Evolutionary conservation across 2,329 filamentous ascomycete genomes (phyloP).

Genomic region (Fusarium circinatum): DNA sequence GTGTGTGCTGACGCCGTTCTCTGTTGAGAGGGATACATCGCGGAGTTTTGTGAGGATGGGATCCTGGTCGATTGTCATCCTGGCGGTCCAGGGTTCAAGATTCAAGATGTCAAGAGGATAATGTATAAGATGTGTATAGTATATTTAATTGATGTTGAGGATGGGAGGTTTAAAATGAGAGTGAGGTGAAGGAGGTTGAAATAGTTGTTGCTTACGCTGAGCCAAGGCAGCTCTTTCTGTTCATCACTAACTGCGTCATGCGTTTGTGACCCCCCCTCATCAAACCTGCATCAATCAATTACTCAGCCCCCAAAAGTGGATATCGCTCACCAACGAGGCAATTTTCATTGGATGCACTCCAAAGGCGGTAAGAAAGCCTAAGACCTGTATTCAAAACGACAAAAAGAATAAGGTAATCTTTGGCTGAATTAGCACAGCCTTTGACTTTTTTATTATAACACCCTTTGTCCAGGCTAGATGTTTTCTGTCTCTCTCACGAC

Average conservation of each 20-base stretch:
- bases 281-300: neutral
- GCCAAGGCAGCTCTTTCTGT: conserved; percentile 1
- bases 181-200: neutral
- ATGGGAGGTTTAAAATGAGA: neutral
- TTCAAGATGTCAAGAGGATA: neutral
- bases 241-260: neutral
- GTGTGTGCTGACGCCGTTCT: neutral
- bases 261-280: conserved; percentile 4
- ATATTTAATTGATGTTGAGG: too few species aligned
- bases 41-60: neutral
- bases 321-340: neutral
- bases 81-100: neutral
- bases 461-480: rapidly evolving
- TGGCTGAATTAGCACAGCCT: rapidly evolving
- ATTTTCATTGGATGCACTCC: neutral
- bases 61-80: conserved; percentile 24
- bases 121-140: neutral
- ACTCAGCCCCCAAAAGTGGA: conserved; percentile 27
- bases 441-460: rapidly evolving
- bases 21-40: neutral
- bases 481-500: neutral
- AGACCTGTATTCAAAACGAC: rapidly evolving
- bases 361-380: neutral
- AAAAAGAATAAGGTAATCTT: rapidly evolving
- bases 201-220: conserved; percentile 1